Percentiles rank a stretch among this genome's conserved stretches.
Evolutionary conservation across 2,329 filamentous ascomycete species (phyloP).

Genomic region (Emmonsiellopsis sp.): DNA sequence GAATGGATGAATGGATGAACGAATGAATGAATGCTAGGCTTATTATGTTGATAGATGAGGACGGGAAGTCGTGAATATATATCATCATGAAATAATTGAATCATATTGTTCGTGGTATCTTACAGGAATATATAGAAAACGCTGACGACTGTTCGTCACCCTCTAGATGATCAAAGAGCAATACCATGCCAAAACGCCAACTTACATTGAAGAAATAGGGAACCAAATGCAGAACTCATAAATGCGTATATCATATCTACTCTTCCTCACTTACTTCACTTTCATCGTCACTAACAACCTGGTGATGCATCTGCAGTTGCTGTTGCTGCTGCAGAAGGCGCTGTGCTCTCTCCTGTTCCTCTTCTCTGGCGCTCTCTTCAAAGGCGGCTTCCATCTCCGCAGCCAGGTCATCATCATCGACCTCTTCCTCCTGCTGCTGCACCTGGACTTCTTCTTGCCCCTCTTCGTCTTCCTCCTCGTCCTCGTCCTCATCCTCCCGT

Average conservation of each 20-base stretch:
- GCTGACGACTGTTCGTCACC: neutral
- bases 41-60: neutral
- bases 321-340: conserved; percentile 21
- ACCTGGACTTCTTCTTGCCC: conserved; percentile 19
- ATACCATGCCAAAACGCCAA: neutral
- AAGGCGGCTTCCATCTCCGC: conserved; percentile 50
- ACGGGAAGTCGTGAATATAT: neutral
- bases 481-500: conserved; percentile 10
- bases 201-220: neutral
- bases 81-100: neutral
- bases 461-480: conserved; percentile 20
- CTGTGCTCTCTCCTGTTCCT: conserved; percentile 32
- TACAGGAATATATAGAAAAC: conserved; percentile 1
- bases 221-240: neutral
- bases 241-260: conserved; percentile 21
- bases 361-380: conserved; percentile 31
- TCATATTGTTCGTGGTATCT: neutral
- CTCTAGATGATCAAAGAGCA: neutral
- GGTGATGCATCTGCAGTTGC: conserved; percentile 17
- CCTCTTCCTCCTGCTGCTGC: conserved; percentile 24
- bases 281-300: conserved; percentile 41
- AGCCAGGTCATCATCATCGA: conserved; percentile 45
- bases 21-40: too few relatives aligned
- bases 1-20: neutral
- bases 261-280: conserved; percentile 61